Percentiles rank a stretch among this genome's conserved stretches.
Conservation (phyloP, 345 rosid species). For the Microcos paniculata region DNA sequence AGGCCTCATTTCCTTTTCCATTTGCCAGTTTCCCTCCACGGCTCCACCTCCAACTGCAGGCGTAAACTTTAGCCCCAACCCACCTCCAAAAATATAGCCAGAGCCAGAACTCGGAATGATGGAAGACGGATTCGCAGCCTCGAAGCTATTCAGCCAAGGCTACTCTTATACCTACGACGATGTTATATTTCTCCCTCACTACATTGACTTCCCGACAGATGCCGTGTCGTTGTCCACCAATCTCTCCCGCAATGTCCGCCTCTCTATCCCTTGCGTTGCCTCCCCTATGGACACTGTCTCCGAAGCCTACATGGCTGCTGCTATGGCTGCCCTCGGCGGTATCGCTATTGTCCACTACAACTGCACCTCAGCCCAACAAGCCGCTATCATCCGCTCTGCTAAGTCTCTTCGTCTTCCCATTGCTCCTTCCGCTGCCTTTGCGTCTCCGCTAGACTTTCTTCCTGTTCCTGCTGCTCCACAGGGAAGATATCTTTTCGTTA, state of each 20-base stretch:
- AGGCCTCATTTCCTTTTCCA: too few relatives aligned
- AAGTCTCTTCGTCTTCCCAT: conserved; percentile 73
- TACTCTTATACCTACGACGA: conserved; percentile 92
- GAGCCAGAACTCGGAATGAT: too few relatives aligned
- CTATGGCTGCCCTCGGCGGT: conserved; percentile 84
- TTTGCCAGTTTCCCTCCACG: too few relatives aligned
- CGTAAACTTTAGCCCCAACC: too few relatives aligned
- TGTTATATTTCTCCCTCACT: conserved; percentile 86
- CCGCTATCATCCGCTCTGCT: conserved; percentile 54
- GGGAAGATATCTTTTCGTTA: conserved; percentile 28
- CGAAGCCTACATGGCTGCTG: conserved; percentile 81
- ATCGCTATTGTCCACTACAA: conserved; percentile 82
- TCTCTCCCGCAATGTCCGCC: conserved; percentile 63
- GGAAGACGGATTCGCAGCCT: conserved; percentile 70
- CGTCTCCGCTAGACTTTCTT: conserved; percentile 33
- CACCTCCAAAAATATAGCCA: too few relatives aligned
- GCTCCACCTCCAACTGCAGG: too few relatives aligned
- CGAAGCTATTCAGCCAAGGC: conserved; percentile 72
- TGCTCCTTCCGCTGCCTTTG: conserved; percentile 48
- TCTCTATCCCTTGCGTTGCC: conserved; percentile 78
- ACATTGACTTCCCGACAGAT: conserved; percentile 86
- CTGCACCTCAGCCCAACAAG: conserved; percentile 57
- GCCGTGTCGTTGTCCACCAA: conserved; percentile 71
- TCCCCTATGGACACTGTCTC: conserved; percentile 98
- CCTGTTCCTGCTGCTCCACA: conserved; percentile 41